Evolutionary conservation across 2,329 filamentous ascomycete species (phyloP).

Genomic region (Lachnellula hyalina): DNA sequence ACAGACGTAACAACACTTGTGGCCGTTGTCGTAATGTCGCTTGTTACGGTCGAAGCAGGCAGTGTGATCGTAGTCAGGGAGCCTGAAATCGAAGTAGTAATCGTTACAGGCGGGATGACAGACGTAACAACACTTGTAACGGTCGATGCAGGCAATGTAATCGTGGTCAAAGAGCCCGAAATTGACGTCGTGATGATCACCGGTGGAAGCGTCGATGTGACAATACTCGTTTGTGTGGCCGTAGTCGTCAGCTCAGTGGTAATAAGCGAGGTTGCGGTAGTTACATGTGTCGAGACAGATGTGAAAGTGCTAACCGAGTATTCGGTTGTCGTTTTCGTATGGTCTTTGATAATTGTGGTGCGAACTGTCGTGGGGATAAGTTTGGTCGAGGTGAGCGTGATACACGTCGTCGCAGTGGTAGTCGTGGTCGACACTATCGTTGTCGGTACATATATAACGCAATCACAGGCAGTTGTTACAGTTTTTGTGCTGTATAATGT

Average conservation of each 20-base stretch:
- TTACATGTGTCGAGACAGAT: background rate
- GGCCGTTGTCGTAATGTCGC: background rate
- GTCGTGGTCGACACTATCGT: too few relatives aligned
- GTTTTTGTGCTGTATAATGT: background rate
- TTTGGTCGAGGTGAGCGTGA: too few relatives aligned
- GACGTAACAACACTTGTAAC: slow-evolving; percentile 1
- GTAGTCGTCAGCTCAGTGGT: slow-evolving; percentile 9
- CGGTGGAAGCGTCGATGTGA: background rate
- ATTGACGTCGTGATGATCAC: slow-evolving; percentile 6
- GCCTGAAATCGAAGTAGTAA: slow-evolving; percentile 1
- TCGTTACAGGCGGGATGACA: background rate
- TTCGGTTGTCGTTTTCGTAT: slow-evolving; percentile 1
- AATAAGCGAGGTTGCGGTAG: slow-evolving; percentile 1
- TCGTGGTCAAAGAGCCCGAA: background rate
- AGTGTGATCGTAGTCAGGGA: background rate
- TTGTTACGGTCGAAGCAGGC: background rate
- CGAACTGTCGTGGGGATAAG: background rate
- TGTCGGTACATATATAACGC: background rate
- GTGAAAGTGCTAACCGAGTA: slow-evolving; percentile 3
- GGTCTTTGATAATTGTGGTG: slow-evolving; percentile 3
- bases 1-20: too few relatives aligned
- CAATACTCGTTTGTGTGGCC: background rate
- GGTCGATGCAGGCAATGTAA: slow-evolving; percentile 7
- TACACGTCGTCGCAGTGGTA: too few relatives aligned
- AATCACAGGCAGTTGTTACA: slow-evolving; percentile 1